Evolutionary conservation across 148 eudicot species (phyloP), one percentile per base, ranked within the genome.

Genomic region (Rhododendron henanense): DNA sequence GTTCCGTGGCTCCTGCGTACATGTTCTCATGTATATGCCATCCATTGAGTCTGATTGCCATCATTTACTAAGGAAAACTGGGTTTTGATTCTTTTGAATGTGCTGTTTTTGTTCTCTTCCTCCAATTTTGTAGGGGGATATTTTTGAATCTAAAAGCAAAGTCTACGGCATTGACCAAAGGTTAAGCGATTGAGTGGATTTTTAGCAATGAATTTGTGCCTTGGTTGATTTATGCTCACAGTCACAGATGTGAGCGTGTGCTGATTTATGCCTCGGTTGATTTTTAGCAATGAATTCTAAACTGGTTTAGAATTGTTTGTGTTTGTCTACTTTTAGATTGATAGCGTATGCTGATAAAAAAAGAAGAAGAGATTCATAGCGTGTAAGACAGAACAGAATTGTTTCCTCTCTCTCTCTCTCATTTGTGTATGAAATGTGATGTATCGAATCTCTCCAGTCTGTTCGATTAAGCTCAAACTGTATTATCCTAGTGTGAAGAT

Each of bases 111-210:
- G 13, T 57, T 14, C 78, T 44, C 25, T 84, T 55, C 74, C 53
- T 87, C 84, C 28, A 45, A 35, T 81, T 75, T 50, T 87, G 65
- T 89, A 95, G 98, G 98, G 98, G 96, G 41, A 97, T 97, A 85
- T 97, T 94, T 86, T 85, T 97, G 94, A 97, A 93, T 87, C 87
- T 97, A 77, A 91, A 91, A 87, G 98, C 99, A 87, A 94, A 90
- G 85, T 88, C 98, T 23, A 73, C 89, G 87, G 78, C 94, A 50
- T 77, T 90, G 35, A 85, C 90, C 39, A 93, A 95, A 89, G 86
- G 88, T 80, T 92, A 87, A 91, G 44, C 28, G 19, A 80, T 2
- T 45, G 28, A 76, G 44, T 4, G 77, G 53, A 37, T 21, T 19
- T 21, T 48, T 33, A 19, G 33, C 65, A 71, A 47, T 73, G 23